Conservation (phyloP, 1,284 basidiomycete genomes). For the Moniliophthora roreri region DNA sequence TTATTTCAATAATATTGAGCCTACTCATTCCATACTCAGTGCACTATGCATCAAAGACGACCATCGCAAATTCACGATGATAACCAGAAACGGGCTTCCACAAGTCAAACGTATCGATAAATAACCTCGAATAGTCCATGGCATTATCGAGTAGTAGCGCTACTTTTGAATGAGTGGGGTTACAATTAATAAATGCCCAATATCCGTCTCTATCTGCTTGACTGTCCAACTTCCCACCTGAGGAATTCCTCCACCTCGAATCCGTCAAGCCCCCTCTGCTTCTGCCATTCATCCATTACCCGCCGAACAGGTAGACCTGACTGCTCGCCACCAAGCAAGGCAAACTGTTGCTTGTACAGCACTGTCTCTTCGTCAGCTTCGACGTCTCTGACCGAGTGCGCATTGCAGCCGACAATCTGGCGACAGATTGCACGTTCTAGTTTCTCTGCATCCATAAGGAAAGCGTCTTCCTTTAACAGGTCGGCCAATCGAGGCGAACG, state of each 20-base stretch:
- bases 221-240: slow-evolving; percentile 68
- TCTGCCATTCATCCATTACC: slow-evolving; percentile 70
- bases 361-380: slow-evolving; percentile 55
- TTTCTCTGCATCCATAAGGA: slow-evolving; percentile 56
- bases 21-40: slow-evolving; percentile 30
- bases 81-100: slow-evolving; percentile 43
- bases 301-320: slow-evolving; percentile 59
- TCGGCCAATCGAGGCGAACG: slow-evolving; percentile 44
- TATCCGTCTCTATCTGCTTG: slow-evolving; percentile 10
- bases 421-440: slow-evolving; percentile 79
- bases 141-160: neutral
- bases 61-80: slow-evolving; percentile 46
- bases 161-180: neutral
- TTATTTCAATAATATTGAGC: neutral
- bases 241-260: slow-evolving; percentile 61
- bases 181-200: neutral
- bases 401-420: slow-evolving; percentile 87
- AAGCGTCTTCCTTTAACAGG: slow-evolving; percentile 42
- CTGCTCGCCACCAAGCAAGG: slow-evolving; percentile 62
- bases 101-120: slow-evolving; percentile 29
- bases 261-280: slow-evolving; percentile 46
- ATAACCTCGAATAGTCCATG: neutral
- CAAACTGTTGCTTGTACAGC: slow-evolving; percentile 82
- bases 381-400: slow-evolving; percentile 48
- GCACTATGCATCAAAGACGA: slow-evolving; percentile 61